phyloP scores from a whole-genome alignment of 371 early-diverging fungal genomes.

The Coemansia sp. region DNA sequence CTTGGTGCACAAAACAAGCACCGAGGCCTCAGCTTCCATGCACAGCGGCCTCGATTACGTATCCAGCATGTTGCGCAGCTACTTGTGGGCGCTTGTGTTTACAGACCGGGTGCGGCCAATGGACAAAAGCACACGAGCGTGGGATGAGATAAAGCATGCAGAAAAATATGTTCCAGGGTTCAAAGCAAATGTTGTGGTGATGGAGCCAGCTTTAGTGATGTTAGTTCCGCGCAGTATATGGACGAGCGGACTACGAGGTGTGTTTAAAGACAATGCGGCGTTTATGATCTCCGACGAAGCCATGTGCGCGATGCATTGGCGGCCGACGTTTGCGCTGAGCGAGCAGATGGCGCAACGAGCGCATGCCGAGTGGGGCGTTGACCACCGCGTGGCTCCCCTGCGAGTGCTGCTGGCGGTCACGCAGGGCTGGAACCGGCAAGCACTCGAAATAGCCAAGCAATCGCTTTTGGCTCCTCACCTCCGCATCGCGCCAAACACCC shows the following conservation, averaged over 20 bases:
- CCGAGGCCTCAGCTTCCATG: background rate
- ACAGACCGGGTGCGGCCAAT: background rate
- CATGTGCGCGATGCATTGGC: background rate
- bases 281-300: conserved; percentile 30
- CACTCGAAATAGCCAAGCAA: background rate
- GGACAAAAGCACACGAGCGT: background rate
- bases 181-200: conserved; percentile 11
- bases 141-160: conserved; percentile 13
- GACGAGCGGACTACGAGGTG: conserved; percentile 17
- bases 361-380: background rate
- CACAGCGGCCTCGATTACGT: background rate
- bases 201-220: conserved; percentile 31
- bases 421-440: background rate
- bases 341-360: background rate
- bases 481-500: conserved; percentile 11
- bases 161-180: conserved; percentile 12
- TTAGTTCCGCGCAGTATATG: conserved; percentile 20
- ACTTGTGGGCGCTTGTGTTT: conserved; percentile 31
- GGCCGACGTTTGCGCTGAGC: background rate
- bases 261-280: conserved; percentile 26
- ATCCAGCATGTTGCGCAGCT: conserved; percentile 18
- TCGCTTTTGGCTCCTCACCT: conserved; percentile 11
- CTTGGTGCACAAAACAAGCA: background rate
- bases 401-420: conserved; percentile 20
- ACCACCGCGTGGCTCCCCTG: conserved; percentile 29